A percentile compares a stretch with the other conserved stretches of the same genome.
These are phyloP conservation scores for Tympanopsis confertula DNA, from an alignment of 2,329 filamentous ascomycete genomes.

Conservation along the genomic window DNA sequence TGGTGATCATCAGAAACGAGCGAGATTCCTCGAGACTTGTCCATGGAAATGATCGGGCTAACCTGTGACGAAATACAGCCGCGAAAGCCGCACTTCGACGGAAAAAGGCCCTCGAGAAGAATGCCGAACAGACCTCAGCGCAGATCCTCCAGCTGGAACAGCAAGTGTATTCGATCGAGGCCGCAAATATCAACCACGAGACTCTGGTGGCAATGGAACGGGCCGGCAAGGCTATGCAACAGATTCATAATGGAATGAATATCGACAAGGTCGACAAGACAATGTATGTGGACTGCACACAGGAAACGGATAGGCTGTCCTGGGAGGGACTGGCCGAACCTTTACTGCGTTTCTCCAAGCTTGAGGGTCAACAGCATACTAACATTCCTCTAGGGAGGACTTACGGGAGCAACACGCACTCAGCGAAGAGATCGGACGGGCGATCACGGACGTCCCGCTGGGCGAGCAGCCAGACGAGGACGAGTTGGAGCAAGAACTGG, in stretches of 20 bases:
- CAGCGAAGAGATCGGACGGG: constrained; percentile 52
- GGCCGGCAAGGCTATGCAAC: constrained; percentile 53
- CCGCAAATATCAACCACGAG: constrained; percentile 63
- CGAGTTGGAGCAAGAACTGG: constrained; percentile 52
- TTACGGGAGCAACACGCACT: constrained; percentile 57
- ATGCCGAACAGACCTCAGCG: constrained; percentile 50
- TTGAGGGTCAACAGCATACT: too few relatives aligned
- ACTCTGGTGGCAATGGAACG: constrained; percentile 59
- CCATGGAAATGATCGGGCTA: too few relatives aligned
- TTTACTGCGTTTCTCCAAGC: too few relatives aligned
- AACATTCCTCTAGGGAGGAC: constrained; percentile 36
- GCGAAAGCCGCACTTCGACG: constrained; percentile 53
- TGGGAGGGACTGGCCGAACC: neutral
- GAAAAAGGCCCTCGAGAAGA: constrained; percentile 57
- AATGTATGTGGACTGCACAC: neutral
- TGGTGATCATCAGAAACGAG: too few relatives aligned
- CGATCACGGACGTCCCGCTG: constrained; percentile 42
- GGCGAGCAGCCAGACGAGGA: constrained; percentile 47
- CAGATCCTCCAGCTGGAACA: constrained; percentile 59
- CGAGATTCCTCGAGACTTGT: too few relatives aligned
- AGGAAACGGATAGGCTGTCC: neutral
- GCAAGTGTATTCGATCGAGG: constrained; percentile 58
- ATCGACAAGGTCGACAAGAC: constrained; percentile 1
- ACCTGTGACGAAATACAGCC: constrained; percentile 22
- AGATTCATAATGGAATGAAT: neutral